A percentile compares a stretch with the other conserved stretches of the same genome.
phyloP scores from a whole-genome alignment of 306 rosid species.

The Lagenaria siceraria region DNA sequence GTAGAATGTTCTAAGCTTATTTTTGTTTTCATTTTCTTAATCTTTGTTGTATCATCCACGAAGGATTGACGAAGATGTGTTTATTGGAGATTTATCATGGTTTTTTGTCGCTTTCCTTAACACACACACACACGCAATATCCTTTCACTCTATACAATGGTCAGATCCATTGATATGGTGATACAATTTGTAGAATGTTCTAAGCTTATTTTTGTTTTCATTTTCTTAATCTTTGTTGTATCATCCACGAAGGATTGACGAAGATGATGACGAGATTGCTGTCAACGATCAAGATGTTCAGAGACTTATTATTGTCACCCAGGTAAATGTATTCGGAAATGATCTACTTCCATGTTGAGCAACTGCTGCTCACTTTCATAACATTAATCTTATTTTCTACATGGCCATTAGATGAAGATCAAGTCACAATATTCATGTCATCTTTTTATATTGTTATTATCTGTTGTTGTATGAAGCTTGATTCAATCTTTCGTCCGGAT shows the following conservation, averaged over 20 bases:
- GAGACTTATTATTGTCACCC: constrained; percentile 86
- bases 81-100: no score
- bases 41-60: constrained; percentile 18
- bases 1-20: not conserved
- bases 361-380: not conserved
- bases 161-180: not conserved
- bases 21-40: not conserved
- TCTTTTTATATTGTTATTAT: not conserved
- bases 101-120: no score
- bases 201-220: not conserved
- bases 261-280: constrained; percentile 69
- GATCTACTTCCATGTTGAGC: not conserved
- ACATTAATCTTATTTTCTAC: not conserved
- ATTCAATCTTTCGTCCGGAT: not conserved
- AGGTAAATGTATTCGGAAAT: constrained; percentile 36
- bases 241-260: constrained; percentile 48
- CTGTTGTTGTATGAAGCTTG: not conserved
- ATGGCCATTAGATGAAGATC: not conserved
- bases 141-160: no score
- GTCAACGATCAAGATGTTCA: constrained; percentile 80
- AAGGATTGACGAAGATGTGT: constrained; percentile 78
- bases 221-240: constrained; percentile 9
- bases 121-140: no score
- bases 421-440: not conserved
- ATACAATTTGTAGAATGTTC: constrained; percentile 2